These are phyloP conservation scores for Nemania sp. DNA, from an alignment of 2,329 filamentous ascomycete genomes.

Conservation along the genomic window DNA sequence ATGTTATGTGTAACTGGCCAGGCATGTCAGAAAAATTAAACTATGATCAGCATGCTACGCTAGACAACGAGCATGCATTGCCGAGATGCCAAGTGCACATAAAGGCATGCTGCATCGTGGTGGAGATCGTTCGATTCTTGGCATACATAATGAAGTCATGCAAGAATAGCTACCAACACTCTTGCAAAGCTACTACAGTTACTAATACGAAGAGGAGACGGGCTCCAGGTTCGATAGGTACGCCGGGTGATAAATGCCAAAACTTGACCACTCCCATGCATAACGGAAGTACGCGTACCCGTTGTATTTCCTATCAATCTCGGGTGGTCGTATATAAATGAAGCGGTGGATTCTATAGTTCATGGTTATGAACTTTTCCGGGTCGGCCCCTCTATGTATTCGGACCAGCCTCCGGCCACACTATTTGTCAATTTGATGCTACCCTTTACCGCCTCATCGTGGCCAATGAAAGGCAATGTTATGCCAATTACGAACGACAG, in stretches of 20 bases:
- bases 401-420: conserved; percentile 1
- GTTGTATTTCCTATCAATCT: too few relatives aligned
- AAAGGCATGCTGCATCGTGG: background rate
- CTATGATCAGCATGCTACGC: background rate
- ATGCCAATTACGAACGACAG: background rate
- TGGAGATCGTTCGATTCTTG: too few relatives aligned
- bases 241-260: too few relatives aligned
- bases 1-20: background rate
- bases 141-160: background rate
- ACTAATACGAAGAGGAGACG: background rate
- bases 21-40: background rate
- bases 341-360: conserved; percentile 4
- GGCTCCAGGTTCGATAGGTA: too few relatives aligned
- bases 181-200: too few relatives aligned
- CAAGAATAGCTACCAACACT: background rate
- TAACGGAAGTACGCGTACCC: too few relatives aligned
- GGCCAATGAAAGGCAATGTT: conserved; percentile 7
- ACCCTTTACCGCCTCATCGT: background rate
- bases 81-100: background rate
- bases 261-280: background rate
- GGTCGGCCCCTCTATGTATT: conserved; percentile 1
- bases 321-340: background rate
- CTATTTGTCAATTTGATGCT: conserved; percentile 7
- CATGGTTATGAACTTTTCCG: conserved; percentile 3
- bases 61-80: background rate